Conservation (phyloP, 1,139 yeast species). For the Casaregolazyma suthepensis region DNA sequence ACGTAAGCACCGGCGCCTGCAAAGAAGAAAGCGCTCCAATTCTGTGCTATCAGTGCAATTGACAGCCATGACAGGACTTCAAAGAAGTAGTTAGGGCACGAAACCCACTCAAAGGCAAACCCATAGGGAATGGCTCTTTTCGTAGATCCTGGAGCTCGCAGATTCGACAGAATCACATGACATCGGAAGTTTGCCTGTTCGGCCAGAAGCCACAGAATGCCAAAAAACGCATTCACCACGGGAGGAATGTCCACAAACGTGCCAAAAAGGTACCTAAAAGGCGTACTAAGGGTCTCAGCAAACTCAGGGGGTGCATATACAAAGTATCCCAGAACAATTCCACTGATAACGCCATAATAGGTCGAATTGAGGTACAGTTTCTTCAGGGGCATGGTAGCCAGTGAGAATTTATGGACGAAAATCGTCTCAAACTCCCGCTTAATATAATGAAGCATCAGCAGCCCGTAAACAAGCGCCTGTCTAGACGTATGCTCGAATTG, state of each 20-base stretch:
- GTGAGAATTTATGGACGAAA: constrained; percentile 76
- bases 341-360: constrained; percentile 90
- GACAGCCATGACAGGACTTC: constrained; percentile 72
- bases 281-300: constrained; percentile 19
- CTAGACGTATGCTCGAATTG: constrained; percentile 40
- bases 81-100: constrained; percentile 81
- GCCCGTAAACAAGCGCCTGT: constrained; percentile 47
- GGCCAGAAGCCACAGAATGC: constrained; percentile 50
- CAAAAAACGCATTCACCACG: constrained; percentile 19
- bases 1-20: constrained; percentile 65
- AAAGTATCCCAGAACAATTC: constrained; percentile 62
- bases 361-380: constrained; percentile 82
- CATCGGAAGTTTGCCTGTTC: constrained; percentile 69
- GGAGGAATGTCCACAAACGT: constrained; percentile 21
- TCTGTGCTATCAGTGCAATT: constrained; percentile 64
- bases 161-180: constrained; percentile 54
- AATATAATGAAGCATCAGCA: constrained; percentile 67
- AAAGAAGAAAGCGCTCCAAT: constrained; percentile 71
- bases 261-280: constrained; percentile 26
- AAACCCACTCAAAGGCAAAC: constrained; percentile 41
- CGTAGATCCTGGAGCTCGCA: constrained; percentile 44
- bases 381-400: constrained; percentile 85
- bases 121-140: constrained; percentile 50
- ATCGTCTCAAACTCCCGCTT: constrained; percentile 87
- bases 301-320: constrained; percentile 56